Conservation (phyloP, 495 filamentous ascomycete genomes). For the Cercophora samala region DNA sequence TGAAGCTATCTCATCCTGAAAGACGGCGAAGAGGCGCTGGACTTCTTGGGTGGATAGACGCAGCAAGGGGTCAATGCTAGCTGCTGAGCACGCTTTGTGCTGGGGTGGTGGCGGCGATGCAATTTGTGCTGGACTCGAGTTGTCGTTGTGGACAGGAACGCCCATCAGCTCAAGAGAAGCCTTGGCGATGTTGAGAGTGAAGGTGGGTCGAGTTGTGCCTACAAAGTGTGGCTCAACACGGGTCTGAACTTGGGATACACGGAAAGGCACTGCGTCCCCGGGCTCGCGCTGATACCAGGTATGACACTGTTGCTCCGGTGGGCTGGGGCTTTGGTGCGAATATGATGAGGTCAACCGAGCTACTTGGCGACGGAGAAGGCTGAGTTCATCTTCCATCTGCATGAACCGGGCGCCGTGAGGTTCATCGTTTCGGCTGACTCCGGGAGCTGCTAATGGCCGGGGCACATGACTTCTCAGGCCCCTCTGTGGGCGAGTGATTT, state of each 20-base stretch:
- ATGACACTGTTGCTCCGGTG: neutral
- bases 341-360: neutral
- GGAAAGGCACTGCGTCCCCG: neutral
- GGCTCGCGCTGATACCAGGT: neutral
- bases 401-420: neutral
- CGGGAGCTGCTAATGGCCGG: neutral
- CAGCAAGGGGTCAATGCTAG: neutral
- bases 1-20: neutral
- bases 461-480: neutral
- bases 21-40: neutral
- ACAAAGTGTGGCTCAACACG: conserved; percentile 19
- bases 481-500: neutral
- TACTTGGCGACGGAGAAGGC: neutral
- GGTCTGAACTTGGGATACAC: too few species aligned
- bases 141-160: neutral
- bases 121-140: neutral
- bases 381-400: neutral
- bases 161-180: conserved; percentile 18
- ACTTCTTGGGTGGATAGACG: neutral
- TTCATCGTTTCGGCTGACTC: neutral
- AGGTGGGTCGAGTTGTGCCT: conserved; percentile 20
- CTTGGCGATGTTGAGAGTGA: conserved; percentile 21
- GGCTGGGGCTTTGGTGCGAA: neutral
- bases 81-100: neutral
- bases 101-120: neutral